Conservation (phyloP, 768 basidiomycete species). For the Cystofilobasidium bisporidii region DNA sequence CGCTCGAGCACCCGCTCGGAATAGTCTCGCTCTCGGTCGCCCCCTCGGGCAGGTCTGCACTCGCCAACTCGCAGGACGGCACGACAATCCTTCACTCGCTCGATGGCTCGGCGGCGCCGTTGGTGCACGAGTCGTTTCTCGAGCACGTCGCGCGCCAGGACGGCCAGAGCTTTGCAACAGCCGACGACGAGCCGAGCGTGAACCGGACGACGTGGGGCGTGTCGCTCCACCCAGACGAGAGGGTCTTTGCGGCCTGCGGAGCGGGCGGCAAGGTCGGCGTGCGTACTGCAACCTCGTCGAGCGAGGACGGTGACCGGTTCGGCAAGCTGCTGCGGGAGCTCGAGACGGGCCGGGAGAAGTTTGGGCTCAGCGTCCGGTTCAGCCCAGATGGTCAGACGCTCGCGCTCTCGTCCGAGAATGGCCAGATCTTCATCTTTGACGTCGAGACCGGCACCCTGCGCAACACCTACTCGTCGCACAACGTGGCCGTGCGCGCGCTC, state of each 20-base stretch:
- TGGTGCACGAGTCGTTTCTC: constrained; percentile 23
- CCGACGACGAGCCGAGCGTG: constrained; percentile 10
- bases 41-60: constrained; percentile 51
- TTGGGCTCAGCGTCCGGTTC: constrained; percentile 40
- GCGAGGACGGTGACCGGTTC: constrained; percentile 26
- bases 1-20: constrained; percentile 70
- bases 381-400: constrained; percentile 78
- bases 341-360: constrained; percentile 39
- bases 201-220: constrained; percentile 16
- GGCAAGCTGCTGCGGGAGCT: constrained; percentile 32
- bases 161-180: constrained; percentile 8
- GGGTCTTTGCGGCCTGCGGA: constrained; percentile 15
- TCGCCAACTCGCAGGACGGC: constrained; percentile 79
- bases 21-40: constrained; percentile 70
- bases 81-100: constrained; percentile 68
- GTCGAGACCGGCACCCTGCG: constrained; percentile 56
- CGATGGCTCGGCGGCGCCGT: constrained; percentile 30
- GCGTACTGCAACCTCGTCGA: constrained; percentile 2
- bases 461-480: constrained; percentile 73
- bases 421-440: constrained; percentile 83
- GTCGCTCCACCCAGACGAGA: constrained; percentile 19
- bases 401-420: constrained; percentile 72
- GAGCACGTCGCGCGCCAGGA: constrained; percentile 31
- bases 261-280: constrained; percentile 24
- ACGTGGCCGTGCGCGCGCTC: constrained; percentile 75